Conservation (phyloP, 2,329 filamentous ascomycete species). For the Parastagonospora avenae region DNA sequence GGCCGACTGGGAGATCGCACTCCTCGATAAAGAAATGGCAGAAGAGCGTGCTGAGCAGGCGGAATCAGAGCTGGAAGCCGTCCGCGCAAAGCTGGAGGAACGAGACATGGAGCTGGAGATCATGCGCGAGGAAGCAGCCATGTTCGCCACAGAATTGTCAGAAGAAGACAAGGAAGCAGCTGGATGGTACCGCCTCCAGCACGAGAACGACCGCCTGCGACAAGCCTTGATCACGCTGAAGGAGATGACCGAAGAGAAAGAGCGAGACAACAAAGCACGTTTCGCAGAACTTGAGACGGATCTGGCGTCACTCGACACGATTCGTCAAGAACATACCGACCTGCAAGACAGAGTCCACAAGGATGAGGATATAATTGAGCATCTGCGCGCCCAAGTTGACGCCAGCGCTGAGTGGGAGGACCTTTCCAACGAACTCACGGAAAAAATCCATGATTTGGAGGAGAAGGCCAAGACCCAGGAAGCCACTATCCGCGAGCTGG, state of each 20-base stretch:
- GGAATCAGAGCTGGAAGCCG: constrained; percentile 77
- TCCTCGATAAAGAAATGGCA: constrained; percentile 92
- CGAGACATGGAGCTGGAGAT: constrained; percentile 87
- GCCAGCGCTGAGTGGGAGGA: constrained; percentile 86
- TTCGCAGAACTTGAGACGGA: constrained; percentile 48
- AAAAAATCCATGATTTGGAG: constrained; percentile 81
- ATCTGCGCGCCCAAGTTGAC: constrained; percentile 89
- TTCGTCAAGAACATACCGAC: constrained; percentile 66
- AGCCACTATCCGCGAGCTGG: constrained; percentile 81
- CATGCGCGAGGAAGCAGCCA: constrained; percentile 82
- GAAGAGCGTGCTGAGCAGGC: constrained; percentile 86
- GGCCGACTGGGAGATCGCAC: constrained; percentile 80
- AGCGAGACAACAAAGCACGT: constrained; percentile 70
- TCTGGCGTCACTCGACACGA: constrained; percentile 36
- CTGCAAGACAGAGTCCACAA: constrained; percentile 75
- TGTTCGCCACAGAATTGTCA: constrained; percentile 82
- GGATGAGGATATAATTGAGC: constrained; percentile 76
- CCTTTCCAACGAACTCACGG: constrained; percentile 90
- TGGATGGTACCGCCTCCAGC: constrained; percentile 90
- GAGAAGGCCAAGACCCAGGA: constrained; percentile 85
- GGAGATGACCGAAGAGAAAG: constrained; percentile 85
- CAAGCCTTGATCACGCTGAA: constrained; percentile 84
- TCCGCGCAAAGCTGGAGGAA: constrained; percentile 80
- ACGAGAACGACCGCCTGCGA: constrained; percentile 83
- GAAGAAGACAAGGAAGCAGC: constrained; percentile 85